Conservation (phyloP, 2,329 filamentous ascomycete genomes). For the Pseudogymnoascus sp. region DNA sequence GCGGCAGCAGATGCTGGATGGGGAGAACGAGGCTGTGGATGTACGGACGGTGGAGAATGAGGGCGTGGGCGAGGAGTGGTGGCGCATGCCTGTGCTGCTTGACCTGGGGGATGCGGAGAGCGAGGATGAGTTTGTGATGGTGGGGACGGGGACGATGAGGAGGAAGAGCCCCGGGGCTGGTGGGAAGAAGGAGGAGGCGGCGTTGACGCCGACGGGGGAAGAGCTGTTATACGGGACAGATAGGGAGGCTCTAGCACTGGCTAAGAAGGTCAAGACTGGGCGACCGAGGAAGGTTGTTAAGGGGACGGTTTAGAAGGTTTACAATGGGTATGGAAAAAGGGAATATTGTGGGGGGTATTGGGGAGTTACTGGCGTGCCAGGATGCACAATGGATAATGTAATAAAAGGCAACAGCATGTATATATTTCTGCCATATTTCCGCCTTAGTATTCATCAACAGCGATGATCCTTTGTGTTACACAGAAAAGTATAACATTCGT, state of each 20-base stretch:
- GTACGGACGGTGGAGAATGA: slow-evolving; percentile 64
- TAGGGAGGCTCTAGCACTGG: neutral
- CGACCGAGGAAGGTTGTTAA: neutral
- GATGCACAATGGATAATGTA: neutral
- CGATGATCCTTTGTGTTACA: neutral
- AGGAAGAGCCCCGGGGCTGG: slow-evolving; percentile 73
- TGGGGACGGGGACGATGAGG: slow-evolving; percentile 73
- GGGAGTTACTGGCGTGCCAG: neutral
- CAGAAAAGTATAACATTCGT: neutral
- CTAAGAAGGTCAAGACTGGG: neutral
- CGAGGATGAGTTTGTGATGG: slow-evolving; percentile 73
- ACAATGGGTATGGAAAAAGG: too few species aligned
- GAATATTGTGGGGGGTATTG: neutral
- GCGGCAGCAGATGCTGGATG: slow-evolving; percentile 79
- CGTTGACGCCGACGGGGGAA: neutral
- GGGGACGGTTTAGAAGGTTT: neutral
- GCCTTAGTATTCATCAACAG: neutral
- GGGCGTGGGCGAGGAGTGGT: slow-evolving; percentile 52
- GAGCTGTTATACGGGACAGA: neutral
- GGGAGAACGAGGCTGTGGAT: slow-evolving; percentile 90
- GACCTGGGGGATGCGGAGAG: slow-evolving; percentile 91
- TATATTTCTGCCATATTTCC: neutral
- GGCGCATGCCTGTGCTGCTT: slow-evolving; percentile 87
- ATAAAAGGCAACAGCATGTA: neutral
- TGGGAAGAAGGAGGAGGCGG: slow-evolving; percentile 49